These are phyloP conservation scores for Neophaeococcomyces mojaviensis DNA, from an alignment of 2,329 filamentous ascomycete genomes.

Conservation along the genomic window DNA sequence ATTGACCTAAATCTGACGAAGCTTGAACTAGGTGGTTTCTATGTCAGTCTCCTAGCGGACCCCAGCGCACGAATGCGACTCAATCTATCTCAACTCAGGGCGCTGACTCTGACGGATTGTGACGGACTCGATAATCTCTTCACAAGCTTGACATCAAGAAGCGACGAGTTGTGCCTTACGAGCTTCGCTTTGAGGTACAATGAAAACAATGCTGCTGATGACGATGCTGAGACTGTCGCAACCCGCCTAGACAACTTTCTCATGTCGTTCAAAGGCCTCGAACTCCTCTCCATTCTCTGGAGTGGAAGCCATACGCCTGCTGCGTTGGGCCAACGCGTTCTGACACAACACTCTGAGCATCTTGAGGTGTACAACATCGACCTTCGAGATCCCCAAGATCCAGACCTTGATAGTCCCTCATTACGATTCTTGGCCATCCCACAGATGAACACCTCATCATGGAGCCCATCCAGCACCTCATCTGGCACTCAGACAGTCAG, in stretches of 20 bases:
- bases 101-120: constrained; percentile 3
- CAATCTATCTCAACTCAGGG: background rate
- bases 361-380: constrained; percentile 2
- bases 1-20: background rate
- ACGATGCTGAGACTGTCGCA: background rate
- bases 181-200: background rate
- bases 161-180: background rate
- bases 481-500: too few relatives aligned
- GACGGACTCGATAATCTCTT: background rate
- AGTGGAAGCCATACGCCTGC: background rate
- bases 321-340: background rate
- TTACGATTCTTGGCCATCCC: background rate
- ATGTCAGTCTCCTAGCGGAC: background rate
- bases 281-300: background rate
- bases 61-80: background rate
- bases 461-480: background rate
- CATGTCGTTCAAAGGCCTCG: constrained; percentile 1
- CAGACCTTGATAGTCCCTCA: background rate
- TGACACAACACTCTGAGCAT: background rate
- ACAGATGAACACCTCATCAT: background rate
- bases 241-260: background rate
- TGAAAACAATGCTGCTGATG: background rate
- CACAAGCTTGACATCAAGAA: background rate
- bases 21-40: constrained; percentile 5
- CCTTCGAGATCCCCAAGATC: background rate